Percentiles rank a stretch among this genome's conserved stretches.
phyloP scores from a whole-genome alignment of 345 rosid genomes.

The Lagerstroemia speciosa region DNA sequence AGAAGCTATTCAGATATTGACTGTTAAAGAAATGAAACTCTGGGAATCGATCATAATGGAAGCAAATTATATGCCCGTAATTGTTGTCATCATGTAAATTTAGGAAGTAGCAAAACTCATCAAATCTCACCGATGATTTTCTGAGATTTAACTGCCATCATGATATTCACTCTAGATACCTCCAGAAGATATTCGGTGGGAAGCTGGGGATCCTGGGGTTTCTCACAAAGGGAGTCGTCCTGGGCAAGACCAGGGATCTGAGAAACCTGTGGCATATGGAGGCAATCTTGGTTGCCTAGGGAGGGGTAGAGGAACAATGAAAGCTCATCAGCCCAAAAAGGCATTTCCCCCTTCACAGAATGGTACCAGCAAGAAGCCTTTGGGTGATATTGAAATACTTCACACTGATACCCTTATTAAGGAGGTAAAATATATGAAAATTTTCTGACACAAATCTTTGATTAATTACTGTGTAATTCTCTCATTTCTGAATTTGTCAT shows the following conservation, averaged over 20 bases:
- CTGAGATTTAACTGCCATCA: not conserved
- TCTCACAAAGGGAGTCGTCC: conserved; percentile 69
- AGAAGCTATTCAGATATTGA: not conserved
- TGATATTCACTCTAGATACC: conserved; percentile 48
- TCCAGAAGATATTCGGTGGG: conserved; percentile 90
- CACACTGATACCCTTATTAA: conserved; percentile 79
- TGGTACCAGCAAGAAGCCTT: conserved; percentile 65
- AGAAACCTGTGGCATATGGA: conserved; percentile 61
- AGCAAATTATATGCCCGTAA: too few relatives aligned
- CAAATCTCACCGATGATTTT: not conserved
- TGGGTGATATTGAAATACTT: conserved; percentile 83
- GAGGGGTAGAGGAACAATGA: conserved; percentile 67
- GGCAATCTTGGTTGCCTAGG: conserved; percentile 52
- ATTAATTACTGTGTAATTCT: not conserved
- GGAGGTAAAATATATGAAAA: conserved; percentile 65
- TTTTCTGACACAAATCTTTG: conserved; percentile 1
- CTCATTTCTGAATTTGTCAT: conserved; percentile 8
- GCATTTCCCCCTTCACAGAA: conserved; percentile 49
- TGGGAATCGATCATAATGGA: too few relatives aligned
- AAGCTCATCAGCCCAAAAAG: conserved; percentile 38
- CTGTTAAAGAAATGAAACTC: too few relatives aligned
- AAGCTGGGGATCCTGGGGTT: conserved; percentile 59
- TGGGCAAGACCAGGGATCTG: conserved; percentile 65
- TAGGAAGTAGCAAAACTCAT: not conserved
- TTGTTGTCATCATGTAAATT: too few relatives aligned